Evolutionary conservation across 768 basidiomycete genomes (phyloP).

Genomic region (Bullera alba): DNA sequence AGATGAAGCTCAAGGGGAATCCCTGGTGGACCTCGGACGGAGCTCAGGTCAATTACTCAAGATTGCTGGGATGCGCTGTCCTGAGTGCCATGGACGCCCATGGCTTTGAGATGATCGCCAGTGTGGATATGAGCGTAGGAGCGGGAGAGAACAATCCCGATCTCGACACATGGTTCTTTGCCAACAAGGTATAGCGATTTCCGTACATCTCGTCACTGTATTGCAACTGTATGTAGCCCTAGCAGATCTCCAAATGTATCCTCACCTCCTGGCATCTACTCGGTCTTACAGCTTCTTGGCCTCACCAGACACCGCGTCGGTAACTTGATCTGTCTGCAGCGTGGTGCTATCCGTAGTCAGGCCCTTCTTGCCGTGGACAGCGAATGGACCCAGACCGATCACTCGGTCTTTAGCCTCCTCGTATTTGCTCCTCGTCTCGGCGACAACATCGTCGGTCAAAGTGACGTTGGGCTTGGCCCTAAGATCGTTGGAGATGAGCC

Average conservation of each 20-base stretch:
- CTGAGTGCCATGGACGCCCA: slow-evolving; percentile 30
- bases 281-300: no score
- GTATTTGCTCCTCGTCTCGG: slow-evolving; percentile 72
- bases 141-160: slow-evolving; percentile 16
- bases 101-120: slow-evolving; percentile 35
- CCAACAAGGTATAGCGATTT: slow-evolving; percentile 13
- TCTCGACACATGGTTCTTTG: slow-evolving; percentile 39
- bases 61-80: slow-evolving; percentile 20
- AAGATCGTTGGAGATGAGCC: slow-evolving; percentile 69
- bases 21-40: slow-evolving; percentile 36
- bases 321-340: slow-evolving; percentile 12
- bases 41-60: slow-evolving; percentile 13
- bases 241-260: no score
- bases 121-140: slow-evolving; percentile 35
- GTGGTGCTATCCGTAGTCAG: background rate
- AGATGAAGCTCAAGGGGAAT: slow-evolving; percentile 31
- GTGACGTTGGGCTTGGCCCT: slow-evolving; percentile 63
- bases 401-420: slow-evolving; percentile 57
- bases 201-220: no score
- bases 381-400: slow-evolving; percentile 40
- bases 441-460: slow-evolving; percentile 67
- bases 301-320: slow-evolving; percentile 9
- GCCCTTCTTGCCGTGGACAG: slow-evolving; percentile 1
- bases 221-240: no score
- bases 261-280: no score